Evolutionary conservation across 2,329 filamentous ascomycete species (phyloP).

Genomic region (Achaetomium macrosporum): DNA sequence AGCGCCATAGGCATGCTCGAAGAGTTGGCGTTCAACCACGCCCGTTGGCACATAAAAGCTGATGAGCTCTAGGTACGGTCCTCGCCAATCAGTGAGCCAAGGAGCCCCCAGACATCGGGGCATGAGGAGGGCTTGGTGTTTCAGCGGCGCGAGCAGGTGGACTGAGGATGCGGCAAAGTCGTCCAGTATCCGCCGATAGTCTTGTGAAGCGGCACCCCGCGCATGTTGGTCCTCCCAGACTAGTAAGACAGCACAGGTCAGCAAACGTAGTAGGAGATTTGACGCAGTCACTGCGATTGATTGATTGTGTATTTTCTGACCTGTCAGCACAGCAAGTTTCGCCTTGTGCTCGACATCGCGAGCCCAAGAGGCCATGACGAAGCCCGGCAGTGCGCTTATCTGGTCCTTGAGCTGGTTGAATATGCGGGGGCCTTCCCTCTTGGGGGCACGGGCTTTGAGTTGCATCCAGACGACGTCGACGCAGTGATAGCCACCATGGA

Average conservation of each 20-base stretch:
- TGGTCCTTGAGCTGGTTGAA: constrained; percentile 2
- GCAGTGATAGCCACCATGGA: not conserved
- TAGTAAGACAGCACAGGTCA: not conserved
- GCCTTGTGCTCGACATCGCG: constrained; percentile 3
- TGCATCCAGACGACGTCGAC: constrained; percentile 13
- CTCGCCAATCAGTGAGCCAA: not conserved
- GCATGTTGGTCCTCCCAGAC: constrained; percentile 5
- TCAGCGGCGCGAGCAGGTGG: constrained; percentile 3
- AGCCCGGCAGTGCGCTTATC: constrained; percentile 5
- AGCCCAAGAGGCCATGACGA: constrained; percentile 5
- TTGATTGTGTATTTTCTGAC: no score
- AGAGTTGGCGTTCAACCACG: not conserved
- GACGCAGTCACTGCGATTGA: not conserved
- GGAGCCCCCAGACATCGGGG: not conserved
- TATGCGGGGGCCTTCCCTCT: not conserved
- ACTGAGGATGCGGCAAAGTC: constrained; percentile 4
- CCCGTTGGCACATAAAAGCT: not conserved
- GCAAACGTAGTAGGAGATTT: not conserved
- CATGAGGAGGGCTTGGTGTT: constrained; percentile 2
- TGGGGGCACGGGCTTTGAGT: not conserved
- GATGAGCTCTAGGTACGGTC: not conserved
- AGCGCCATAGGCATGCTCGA: constrained; percentile 4
- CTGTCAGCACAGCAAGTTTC: constrained; percentile 5
- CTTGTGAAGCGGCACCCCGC: not conserved
- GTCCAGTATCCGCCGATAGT: constrained; percentile 3